phyloP scores from a whole-genome alignment of 2,329 filamentous ascomycete genomes.

The Penicillium nordicum region DNA sequence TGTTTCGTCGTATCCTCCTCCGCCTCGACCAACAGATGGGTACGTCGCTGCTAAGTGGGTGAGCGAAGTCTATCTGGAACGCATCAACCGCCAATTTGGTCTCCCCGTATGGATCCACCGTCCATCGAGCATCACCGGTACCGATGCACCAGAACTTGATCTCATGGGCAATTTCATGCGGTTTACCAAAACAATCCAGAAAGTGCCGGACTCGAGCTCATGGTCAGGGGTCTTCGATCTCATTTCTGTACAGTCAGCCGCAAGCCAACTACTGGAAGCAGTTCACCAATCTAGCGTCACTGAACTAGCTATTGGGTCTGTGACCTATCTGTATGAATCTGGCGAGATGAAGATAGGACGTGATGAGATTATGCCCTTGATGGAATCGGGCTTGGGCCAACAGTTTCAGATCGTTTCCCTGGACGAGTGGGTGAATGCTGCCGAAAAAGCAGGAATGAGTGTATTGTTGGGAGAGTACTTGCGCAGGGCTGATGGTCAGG shows the following conservation, averaged over 20 bases:
- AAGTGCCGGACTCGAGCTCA: slow-evolving; percentile 13
- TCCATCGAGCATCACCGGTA: slow-evolving; percentile 22
- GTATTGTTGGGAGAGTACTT: slow-evolving; percentile 17
- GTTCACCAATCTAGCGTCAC: slow-evolving; percentile 6
- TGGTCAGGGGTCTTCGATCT: slow-evolving; percentile 22
- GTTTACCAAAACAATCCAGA: slow-evolving; percentile 14
- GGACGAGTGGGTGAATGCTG: slow-evolving; percentile 16
- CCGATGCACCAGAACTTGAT: slow-evolving; percentile 19
- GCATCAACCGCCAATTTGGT: slow-evolving; percentile 9
- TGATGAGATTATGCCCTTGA: slow-evolving; percentile 16
- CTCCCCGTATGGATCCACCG: slow-evolving; percentile 33
- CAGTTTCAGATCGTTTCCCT: slow-evolving; percentile 13
- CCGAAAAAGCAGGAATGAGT: slow-evolving; percentile 22
- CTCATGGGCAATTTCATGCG: slow-evolving; percentile 22
- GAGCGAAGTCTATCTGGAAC: slow-evolving; percentile 38
- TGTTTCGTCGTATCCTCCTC: slow-evolving; percentile 20
- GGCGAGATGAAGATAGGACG: slow-evolving; percentile 17
- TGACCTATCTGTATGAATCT: slow-evolving; percentile 13
- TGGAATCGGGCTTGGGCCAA: slow-evolving; percentile 12
- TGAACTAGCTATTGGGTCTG: not conserved
- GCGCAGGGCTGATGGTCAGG: slow-evolving; percentile 14
- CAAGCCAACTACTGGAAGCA: slow-evolving; percentile 12
- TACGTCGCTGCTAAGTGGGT: slow-evolving; percentile 43
- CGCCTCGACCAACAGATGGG: slow-evolving; percentile 30
- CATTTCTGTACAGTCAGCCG: slow-evolving; percentile 19